Conservation (phyloP, 2,329 filamentous ascomycete species). For the Trichoderma simmonsii region DNA sequence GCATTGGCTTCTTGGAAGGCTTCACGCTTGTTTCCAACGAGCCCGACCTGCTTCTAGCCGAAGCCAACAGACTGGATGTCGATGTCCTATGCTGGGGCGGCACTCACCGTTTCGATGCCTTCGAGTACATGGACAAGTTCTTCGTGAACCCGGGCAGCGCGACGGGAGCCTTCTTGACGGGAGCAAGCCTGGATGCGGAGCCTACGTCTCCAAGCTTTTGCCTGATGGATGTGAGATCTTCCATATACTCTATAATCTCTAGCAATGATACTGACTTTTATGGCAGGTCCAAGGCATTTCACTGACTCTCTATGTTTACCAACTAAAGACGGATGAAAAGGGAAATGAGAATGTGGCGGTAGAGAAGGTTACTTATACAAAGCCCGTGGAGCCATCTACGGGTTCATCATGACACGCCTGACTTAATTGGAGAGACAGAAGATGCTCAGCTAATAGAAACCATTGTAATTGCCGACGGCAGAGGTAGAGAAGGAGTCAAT, state of each 20-base stretch:
- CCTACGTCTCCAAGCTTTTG: constrained; percentile 89
- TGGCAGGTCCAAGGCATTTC: constrained; percentile 89
- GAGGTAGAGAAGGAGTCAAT: constrained; percentile 26
- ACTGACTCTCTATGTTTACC: constrained; percentile 91
- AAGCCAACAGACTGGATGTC: constrained; percentile 66
- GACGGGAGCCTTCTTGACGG: constrained; percentile 59
- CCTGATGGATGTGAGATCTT: constrained; percentile 84
- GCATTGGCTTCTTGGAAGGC: constrained; percentile 65
- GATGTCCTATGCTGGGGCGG: constrained; percentile 68
- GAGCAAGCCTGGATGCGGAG: constrained; percentile 58
- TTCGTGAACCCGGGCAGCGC: constrained; percentile 68
- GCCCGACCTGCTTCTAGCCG: constrained; percentile 63
- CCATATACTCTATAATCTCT: neutral
- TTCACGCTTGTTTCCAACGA: constrained; percentile 66
- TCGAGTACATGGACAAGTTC: constrained; percentile 73
- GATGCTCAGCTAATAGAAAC: neutral
- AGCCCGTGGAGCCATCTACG: constrained; percentile 61
- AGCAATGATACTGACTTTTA: constrained; percentile 25
- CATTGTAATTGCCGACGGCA: constrained; percentile 18
- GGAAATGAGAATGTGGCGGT: constrained; percentile 77
- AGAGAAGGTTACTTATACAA: constrained; percentile 83
- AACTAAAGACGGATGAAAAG: constrained; percentile 72
- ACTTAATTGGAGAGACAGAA: neutral
- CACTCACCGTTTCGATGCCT: constrained; percentile 66
- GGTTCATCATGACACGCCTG: constrained; percentile 44